Base-by-base conservation (phyloP, 1,139 yeast species). In the Magnusiomyces ingens region DNA sequence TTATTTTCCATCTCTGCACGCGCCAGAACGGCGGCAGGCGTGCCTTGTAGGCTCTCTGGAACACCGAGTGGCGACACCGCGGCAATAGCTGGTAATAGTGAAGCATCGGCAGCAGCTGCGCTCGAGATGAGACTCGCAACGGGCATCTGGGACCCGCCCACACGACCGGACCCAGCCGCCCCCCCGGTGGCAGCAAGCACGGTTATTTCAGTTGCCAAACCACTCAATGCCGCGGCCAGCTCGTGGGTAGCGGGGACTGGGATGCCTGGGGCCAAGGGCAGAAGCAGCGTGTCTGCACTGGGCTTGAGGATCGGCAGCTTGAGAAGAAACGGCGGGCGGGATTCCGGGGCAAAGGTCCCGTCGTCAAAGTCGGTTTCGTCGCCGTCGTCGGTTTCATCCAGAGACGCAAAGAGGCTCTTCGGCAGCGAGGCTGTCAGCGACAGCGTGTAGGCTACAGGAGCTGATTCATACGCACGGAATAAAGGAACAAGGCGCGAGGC, bases 31-130 rank as follows among this genome's bases (percentile, higher is more conserved):
- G 64, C 58, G 0, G 69, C 70, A 4, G 61, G 54, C 0, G 59
- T 59, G 1, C 70, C 70, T 2, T 66, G 57, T 10, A 65, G 40
- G 51, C 61, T 55, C 45, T 59, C 58, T 15, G 69, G 69, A 1
- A 67, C 64, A 12, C 45, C 50, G 43, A 63, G 48, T 1, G 21
- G 26, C 2, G 54, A 44, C 15, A 40, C 26, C n/a, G 17, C 40
- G 12, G 45, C 42, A 13, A 21, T 2, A 19, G 40, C 32, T n/a
- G 44, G 40, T 10, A 36, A 21, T 3, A 44, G 43, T 17, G 40
- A 3, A 42, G 42, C 12, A 37, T 36, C 8, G 17, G 42, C 12
- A 12, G 42, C 35, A 22, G 36, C n/a, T 19, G 40, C 18, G 12
- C 36, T 50, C 3, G 44, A 21, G 29, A 26, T 32, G 18, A 45